A percentile compares a stretch with the other conserved stretches of the same genome.
Evolutionary conservation across 352 stramenopile species (phyloP).

Genomic region (Phytophthora vignae): DNA sequence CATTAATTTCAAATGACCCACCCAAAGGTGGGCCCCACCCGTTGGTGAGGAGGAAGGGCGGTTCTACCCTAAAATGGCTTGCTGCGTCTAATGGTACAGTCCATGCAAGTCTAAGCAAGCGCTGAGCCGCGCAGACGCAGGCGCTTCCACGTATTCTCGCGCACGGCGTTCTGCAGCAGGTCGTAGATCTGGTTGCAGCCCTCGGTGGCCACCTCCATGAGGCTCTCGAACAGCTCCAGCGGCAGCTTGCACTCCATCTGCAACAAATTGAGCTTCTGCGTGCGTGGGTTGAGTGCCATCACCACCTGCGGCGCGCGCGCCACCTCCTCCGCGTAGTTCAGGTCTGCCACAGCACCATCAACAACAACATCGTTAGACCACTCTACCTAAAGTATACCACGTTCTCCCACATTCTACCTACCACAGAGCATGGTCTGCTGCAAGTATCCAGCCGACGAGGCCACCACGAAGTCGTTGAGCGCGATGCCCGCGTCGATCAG

Average conservation of each 20-base stretch:
- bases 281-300: constrained; percentile 89
- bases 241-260: constrained; percentile 93
- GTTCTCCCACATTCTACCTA: constrained; percentile 19
- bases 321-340: constrained; percentile 92
- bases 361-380: constrained; percentile 9
- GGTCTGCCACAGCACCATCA: constrained; percentile 52
- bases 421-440: constrained; percentile 90
- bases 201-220: constrained; percentile 84
- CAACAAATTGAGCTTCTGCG: constrained; percentile 87
- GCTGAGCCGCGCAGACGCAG: constrained; percentile 64
- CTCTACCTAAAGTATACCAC: too few species aligned
- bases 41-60: background rate
- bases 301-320: constrained; percentile 89
- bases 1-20: constrained; percentile 25
- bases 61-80: constrained; percentile 8
- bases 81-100: constrained; percentile 10
- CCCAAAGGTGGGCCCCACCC: constrained; percentile 6
- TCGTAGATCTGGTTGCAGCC: constrained; percentile 89
- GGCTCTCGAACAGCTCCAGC: constrained; percentile 88
- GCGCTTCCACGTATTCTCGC: constrained; percentile 85
- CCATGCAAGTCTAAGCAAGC: constrained; percentile 26
- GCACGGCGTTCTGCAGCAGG: constrained; percentile 85
- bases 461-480: constrained; percentile 93
- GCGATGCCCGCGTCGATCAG: constrained; percentile 93
- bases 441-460: constrained; percentile 89